phyloP scores from a whole-genome alignment of 306 rosid species.

The Albizia julibrissin region DNA sequence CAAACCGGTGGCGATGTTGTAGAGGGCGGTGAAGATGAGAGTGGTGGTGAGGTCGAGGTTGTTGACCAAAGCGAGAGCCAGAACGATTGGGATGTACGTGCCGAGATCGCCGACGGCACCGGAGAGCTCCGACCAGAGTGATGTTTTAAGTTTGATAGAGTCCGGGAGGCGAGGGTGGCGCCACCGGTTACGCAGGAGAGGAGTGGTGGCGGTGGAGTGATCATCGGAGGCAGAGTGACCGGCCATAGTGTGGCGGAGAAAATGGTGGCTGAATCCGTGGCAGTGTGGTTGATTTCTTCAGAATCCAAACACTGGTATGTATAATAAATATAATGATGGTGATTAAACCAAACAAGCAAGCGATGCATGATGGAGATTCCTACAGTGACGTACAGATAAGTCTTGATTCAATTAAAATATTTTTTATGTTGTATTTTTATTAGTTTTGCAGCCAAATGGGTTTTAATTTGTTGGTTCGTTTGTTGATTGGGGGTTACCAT shows the following conservation, averaged over 20 bases:
- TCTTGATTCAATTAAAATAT: neutral
- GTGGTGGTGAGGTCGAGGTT: constrained; percentile 68
- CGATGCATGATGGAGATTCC: neutral
- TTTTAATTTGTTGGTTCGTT: neutral
- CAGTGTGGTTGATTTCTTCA: neutral
- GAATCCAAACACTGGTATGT: neutral
- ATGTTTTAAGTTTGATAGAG: constrained; percentile 53
- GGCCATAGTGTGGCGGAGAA: neutral
- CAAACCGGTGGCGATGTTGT: constrained; percentile 74
- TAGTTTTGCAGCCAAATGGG: neutral
- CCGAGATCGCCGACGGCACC: constrained; percentile 90
- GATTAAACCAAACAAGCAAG: neutral
- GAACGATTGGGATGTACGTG: constrained; percentile 76
- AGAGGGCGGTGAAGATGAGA: constrained; percentile 69
- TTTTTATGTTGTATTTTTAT: neutral
- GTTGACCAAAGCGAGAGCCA: constrained; percentile 64
- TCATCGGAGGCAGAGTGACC: constrained; percentile 1
- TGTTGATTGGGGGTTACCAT: neutral
- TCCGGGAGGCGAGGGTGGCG: constrained; percentile 38
- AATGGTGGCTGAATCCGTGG: neutral
- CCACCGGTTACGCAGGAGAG: constrained; percentile 40
- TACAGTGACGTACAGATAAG: too few relatives aligned
- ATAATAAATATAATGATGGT: neutral
- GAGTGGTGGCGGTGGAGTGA: constrained; percentile 11
- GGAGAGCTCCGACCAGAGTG: constrained; percentile 55